A percentile compares a stretch with the other conserved stretches of the same genome.
Conservation (phyloP, 2,329 filamentous ascomycete genomes). For the Cryphonectria carpinicola region DNA sequence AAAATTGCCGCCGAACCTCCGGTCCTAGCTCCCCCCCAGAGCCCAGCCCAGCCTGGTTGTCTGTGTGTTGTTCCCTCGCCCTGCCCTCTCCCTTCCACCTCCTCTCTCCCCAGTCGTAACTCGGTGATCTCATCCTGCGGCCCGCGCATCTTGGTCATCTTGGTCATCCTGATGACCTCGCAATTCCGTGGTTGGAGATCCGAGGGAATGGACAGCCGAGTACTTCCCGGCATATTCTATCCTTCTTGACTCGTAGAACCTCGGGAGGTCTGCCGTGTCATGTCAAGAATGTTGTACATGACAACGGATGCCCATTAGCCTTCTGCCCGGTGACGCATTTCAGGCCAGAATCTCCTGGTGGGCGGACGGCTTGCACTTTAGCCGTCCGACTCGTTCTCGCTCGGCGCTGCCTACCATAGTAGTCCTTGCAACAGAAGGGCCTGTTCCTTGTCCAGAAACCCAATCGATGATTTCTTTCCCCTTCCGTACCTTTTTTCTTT, state of each 20-base stretch:
- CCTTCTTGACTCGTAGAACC: background rate
- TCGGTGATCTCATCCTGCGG: conserved; percentile 12
- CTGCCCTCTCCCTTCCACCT: conserved; percentile 13
- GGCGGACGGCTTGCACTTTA: conserved; percentile 5
- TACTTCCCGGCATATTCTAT: background rate
- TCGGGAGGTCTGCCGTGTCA: conserved; percentile 2
- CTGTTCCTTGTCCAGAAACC: conserved; percentile 22
- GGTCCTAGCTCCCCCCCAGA: background rate
- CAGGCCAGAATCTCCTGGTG: conserved; percentile 13
- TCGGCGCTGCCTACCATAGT: conserved; percentile 9
- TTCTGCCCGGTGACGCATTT: conserved; percentile 9
- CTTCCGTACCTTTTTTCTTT: background rate
- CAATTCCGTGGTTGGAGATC: background rate
- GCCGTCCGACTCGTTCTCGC: conserved; percentile 20
- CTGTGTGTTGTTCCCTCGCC: background rate
- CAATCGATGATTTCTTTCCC: conserved; percentile 3
- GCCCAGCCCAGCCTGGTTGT: background rate
- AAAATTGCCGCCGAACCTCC: conserved; percentile 16
- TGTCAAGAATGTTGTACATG: background rate
- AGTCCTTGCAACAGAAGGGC: conserved; percentile 23
- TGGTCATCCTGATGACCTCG: background rate
- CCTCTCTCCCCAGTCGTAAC: conserved; percentile 1
- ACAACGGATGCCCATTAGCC: background rate
- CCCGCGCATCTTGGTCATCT: background rate
- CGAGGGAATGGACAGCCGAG: background rate